Conservation (phyloP, 2,329 filamentous ascomycete species). For the Geoglossum cookeanum region DNA sequence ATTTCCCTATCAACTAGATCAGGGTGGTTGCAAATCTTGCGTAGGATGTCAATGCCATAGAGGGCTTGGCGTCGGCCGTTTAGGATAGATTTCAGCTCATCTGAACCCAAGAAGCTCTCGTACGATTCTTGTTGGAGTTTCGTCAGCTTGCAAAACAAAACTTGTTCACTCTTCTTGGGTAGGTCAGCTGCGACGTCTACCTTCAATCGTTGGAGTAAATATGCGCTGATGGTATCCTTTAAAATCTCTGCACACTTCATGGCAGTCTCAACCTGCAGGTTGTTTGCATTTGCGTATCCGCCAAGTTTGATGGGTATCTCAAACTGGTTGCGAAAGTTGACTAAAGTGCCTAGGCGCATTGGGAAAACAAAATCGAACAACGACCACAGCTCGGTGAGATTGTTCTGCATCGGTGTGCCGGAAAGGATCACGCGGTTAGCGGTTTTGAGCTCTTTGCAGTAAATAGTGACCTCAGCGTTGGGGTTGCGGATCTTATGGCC, state of each 20-base stretch:
- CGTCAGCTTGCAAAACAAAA: conserved; percentile 87
- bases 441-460: conserved; percentile 84
- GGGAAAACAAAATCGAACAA: conserved; percentile 96
- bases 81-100: conserved; percentile 71
- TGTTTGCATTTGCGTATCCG: conserved; percentile 87
- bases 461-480: conserved; percentile 83
- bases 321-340: conserved; percentile 79
- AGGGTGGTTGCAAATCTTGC: conserved; percentile 96
- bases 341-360: conserved; percentile 80
- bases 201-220: conserved; percentile 81
- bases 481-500: conserved; percentile 97
- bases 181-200: conserved; percentile 84
- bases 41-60: conserved; percentile 75
- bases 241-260: conserved; percentile 85
- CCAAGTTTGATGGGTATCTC: conserved; percentile 86
- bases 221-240: conserved; percentile 85
- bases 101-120: conserved; percentile 58
- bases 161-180: conserved; percentile 89
- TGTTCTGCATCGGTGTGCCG: conserved; percentile 95
- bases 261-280: conserved; percentile 83
- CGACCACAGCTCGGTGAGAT: conserved; percentile 86
- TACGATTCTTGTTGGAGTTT: conserved; percentile 62
- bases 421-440: conserved; percentile 83
- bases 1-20: conserved; percentile 58
- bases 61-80: conserved; percentile 58